Evolutionary conservation across 306 rosid species (phyloP), one percentile per base, ranked within the genome.

Genomic region (Hippophae rhamnoides): DNA sequence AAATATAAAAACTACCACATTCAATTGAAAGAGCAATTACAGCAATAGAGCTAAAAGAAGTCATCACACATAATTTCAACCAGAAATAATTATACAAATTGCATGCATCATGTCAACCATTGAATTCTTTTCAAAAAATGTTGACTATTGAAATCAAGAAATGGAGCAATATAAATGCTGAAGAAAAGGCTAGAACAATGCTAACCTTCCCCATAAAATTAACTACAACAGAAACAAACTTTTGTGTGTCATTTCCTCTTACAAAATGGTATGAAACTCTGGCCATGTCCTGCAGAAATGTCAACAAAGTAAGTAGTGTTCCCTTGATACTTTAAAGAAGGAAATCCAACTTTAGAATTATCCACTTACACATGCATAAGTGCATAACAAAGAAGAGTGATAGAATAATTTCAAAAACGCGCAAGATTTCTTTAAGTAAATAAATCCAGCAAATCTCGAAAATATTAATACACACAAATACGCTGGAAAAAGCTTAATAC

Each of bases 181-280:
- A 58, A 31, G 43, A 25, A 42, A 53, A 25, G 58, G 65, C 60
- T 64, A 62, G 13, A 44, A 41, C 31, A 57, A 47, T 41, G 58
- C 72, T 72, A 67, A 93, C 99, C 99, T 82, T 88, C 78, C 90
- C 86, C 95, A 83, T 75, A 76, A 86, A 93, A 66, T 78, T 79
- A 58, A 93, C 86, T 52, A 88, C 77, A 52, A 76, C 64, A 60
- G 89, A 67, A 61, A 95, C 99, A 71, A 93, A 93, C 79, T 78
- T 75, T 78, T 68, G 64, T 11, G 89, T 95, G 75, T 84, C 67
- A 71, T 88, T 84, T 80, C 97, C 99, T 84, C 81, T 83, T 47
- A 84, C 76, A 65, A 84, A 93, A 76, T 88, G 88, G 63, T 76
- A 54, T 38, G 95, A 77, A 25, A 93, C 94, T 65, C 78, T 86